A percentile compares a stretch with the other conserved stretches of the same genome.
Evolutionary conservation across 768 basidiomycete genomes (phyloP).

Genomic region (Tubosaeta sp.): DNA sequence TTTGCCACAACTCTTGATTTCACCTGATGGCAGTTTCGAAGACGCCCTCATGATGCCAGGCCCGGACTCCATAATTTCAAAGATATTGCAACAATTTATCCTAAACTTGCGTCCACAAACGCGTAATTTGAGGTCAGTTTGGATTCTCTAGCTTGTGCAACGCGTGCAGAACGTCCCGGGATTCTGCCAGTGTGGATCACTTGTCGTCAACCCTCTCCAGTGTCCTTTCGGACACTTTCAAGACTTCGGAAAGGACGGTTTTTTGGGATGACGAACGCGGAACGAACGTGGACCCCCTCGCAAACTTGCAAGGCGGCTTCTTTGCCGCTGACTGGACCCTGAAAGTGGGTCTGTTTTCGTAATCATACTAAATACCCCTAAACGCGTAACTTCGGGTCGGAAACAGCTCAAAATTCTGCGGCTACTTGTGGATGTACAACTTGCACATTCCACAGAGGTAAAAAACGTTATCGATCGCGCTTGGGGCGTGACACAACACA

Average conservation of each 20-base stretch:
- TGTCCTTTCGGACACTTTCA: conserved; percentile 70
- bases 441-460: conserved; percentile 63
- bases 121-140: conserved; percentile 80
- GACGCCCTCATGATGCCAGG: conserved; percentile 69
- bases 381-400: conserved; percentile 24
- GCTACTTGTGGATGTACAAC: conserved; percentile 80
- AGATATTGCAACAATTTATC: conserved; percentile 71
- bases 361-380: conserved; percentile 22
- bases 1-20: conserved; percentile 32
- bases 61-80: conserved; percentile 68
- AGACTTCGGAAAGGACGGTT: conserved; percentile 65
- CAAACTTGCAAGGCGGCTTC: conserved; percentile 62
- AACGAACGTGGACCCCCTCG: conserved; percentile 72
- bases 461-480: conserved; percentile 75
- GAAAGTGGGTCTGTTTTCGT: conserved; percentile 54
- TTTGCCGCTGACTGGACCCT: conserved; percentile 78
- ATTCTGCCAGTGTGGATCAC: conserved; percentile 62
- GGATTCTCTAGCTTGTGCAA: conserved; percentile 25
- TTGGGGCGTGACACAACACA: conserved; percentile 81
- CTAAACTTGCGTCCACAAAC: conserved; percentile 80
- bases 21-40: conserved; percentile 56
- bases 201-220: conserved; percentile 71
- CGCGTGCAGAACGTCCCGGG: conserved; percentile 27
- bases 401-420: conserved; percentile 76
- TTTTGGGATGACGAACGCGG: conserved; percentile 74